Evolutionary conservation across 2,329 filamentous ascomycete genomes (phyloP).

Genomic region (Albifimbria verrucaria): DNA sequence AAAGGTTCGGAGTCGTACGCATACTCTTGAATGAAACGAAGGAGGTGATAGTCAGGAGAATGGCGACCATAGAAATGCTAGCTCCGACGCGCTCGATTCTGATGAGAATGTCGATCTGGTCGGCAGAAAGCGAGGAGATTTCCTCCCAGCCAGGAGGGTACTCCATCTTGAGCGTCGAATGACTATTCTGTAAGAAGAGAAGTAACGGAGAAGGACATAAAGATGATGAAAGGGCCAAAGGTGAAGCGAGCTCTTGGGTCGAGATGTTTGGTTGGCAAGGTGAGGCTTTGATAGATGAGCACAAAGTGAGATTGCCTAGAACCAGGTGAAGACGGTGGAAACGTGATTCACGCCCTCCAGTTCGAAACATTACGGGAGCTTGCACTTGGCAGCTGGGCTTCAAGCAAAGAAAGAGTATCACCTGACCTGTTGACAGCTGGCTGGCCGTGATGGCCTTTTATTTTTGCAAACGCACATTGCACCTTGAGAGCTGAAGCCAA

Average conservation of each 20-base stretch:
- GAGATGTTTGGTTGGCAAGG: background rate
- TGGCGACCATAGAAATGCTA: constrained; percentile 49
- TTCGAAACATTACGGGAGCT: too few relatives aligned
- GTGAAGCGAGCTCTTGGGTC: background rate
- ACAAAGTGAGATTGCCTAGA: too few relatives aligned
- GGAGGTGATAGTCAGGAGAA: constrained; percentile 45
- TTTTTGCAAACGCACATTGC: too few relatives aligned
- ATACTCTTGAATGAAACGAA: constrained; percentile 48
- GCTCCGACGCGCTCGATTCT: constrained; percentile 52
- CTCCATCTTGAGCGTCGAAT: background rate
- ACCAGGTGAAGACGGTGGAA: too few relatives aligned
- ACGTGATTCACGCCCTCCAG: too few relatives aligned
- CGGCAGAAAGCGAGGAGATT: constrained; percentile 21
- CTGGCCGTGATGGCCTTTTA: too few relatives aligned
- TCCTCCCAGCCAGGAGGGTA: background rate
- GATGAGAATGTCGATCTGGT: constrained; percentile 42
- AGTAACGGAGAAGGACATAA: background rate
- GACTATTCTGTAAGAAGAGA: too few relatives aligned
- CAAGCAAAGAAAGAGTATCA: too few relatives aligned
- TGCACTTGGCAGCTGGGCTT: too few relatives aligned
- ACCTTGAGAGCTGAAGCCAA: too few relatives aligned
- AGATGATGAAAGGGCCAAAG: background rate
- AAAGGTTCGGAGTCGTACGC: constrained; percentile 55
- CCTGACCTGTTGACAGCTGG: too few relatives aligned
- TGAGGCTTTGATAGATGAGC: background rate